Evolutionary conservation across 106 monocot species (phyloP).

Genomic region (Acanthochlamys bracteata): DNA sequence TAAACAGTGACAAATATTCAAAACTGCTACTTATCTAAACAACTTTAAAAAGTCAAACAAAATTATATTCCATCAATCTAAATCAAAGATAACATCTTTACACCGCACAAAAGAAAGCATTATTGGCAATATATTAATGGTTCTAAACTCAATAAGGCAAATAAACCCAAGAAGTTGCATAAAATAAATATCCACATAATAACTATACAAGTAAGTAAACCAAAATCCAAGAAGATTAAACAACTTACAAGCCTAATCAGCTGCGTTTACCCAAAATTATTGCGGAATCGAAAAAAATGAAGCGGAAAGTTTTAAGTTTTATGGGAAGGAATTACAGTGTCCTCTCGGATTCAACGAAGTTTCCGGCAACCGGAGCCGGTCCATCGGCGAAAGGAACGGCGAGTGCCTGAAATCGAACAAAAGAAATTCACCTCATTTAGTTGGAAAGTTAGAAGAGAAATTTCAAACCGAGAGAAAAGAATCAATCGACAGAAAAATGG

Average conservation of each 20-base stretch:
- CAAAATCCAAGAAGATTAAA: not conserved
- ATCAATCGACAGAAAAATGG: not conserved
- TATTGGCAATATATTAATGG: too few species aligned
- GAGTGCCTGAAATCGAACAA: not conserved
- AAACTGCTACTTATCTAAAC: too few species aligned
- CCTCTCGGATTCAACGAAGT: not conserved
- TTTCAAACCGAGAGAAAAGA: not conserved
- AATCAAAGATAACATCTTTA: too few species aligned
- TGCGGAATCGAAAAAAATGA: not conserved
- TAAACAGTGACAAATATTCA: too few species aligned
- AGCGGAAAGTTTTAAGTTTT: too few species aligned
- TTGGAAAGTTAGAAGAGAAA: not conserved
- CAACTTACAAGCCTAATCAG: not conserved
- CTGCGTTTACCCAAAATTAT: not conserved
- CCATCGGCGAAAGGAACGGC: not conserved
- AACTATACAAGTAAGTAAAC: not conserved
- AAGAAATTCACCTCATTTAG: not conserved
- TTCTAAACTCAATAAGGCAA: too few species aligned
- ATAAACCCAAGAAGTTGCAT: too few species aligned
- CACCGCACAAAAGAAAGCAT: too few species aligned
- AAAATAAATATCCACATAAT: too few species aligned
- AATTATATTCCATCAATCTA: too few species aligned
- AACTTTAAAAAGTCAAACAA: too few species aligned
- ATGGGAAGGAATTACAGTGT: not conserved
- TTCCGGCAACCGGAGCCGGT: not conserved